Evolutionary conservation across 768 basidiomycete genomes (phyloP), one percentile per base, ranked within the genome.

Genomic region (Sarcodon aspratus): DNA sequence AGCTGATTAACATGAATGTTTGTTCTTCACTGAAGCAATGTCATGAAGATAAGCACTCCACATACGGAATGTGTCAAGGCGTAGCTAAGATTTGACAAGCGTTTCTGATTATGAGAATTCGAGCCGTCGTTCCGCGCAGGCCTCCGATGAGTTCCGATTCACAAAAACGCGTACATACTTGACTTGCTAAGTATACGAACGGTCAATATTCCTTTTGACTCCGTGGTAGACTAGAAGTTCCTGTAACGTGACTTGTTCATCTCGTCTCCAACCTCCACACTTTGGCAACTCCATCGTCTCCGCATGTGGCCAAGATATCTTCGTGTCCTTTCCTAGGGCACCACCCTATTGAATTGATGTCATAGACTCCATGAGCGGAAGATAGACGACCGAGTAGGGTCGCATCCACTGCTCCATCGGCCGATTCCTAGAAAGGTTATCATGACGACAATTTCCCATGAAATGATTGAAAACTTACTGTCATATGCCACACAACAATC

Each of bases 301-400:
- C 92, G 5, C 82, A 77, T 2, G 85, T 90, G 1, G 85, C 88
- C 3, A 97, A 64, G 3, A 94, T 47, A 52, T 83, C 74, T 51
- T 79, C 72, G 44, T 70, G 71, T 1, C 82, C 85, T 15, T 67
- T 60, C 34, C 84, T 68, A 1, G 82, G 76, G 65, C 89, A 92
- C 91, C 93, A 98, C 2, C 73, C 70, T 17, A 95, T 74, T 9
- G 78, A 70, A 64, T 99, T 98, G 21, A 93, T 75, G 59, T 99
- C 96, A 55, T 77, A 70, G 1, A 90, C 80, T 1, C 78, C 86
- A 58, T 99, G 96, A 1, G 89, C 83, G 9, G 75, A 67, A 13
- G 74, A 66, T 3, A 83, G 53, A 1, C 68, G 68, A 0, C 79
- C 79, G 21, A 95, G 65, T 33, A 64, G 68, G 43, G 80, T 60